phyloP scores from a whole-genome alignment of 192 early-diverging fungal genomes.

The Coemansia sp. region DNA sequence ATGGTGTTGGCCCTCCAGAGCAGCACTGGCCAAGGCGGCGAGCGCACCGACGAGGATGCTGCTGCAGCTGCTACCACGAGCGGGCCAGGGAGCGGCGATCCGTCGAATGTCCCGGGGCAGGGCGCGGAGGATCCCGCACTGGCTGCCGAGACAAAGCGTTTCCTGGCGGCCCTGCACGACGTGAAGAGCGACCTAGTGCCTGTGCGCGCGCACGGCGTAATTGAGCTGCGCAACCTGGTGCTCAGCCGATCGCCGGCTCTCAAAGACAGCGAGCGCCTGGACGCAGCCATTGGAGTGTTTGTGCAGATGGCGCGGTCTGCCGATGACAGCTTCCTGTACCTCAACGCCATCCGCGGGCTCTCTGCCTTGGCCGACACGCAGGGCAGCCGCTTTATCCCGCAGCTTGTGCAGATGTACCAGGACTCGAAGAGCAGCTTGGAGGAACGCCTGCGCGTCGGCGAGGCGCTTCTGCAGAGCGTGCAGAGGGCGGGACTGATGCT shows the following conservation, averaged over 20 bases:
- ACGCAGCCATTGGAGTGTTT: slow-evolving; percentile 71
- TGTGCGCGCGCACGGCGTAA: slow-evolving; percentile 83
- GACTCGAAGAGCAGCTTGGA: slow-evolving; percentile 52
- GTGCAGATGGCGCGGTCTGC: slow-evolving; percentile 69
- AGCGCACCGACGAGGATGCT: no score
- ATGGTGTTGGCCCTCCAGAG: slow-evolving; percentile 37
- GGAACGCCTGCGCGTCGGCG: slow-evolving; percentile 75
- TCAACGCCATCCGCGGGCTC: slow-evolving; percentile 88
- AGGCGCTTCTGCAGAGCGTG: slow-evolving; percentile 83
- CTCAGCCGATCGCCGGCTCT: slow-evolving; percentile 61
- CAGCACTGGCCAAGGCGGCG: neutral
- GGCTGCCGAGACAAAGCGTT: slow-evolving; percentile 54
- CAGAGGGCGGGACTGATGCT: slow-evolving; percentile 76
- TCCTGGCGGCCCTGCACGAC: slow-evolving; percentile 73
- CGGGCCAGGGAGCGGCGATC: slow-evolving; percentile 3
- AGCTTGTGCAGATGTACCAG: slow-evolving; percentile 67
- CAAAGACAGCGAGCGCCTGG: slow-evolving; percentile 53
- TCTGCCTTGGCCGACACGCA: slow-evolving; percentile 79
- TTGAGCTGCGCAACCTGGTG: slow-evolving; percentile 76
- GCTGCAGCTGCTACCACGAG: no score
- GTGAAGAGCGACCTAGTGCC: slow-evolving; percentile 76
- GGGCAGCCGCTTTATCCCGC: slow-evolving; percentile 63
- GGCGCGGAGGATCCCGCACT: slow-evolving; percentile 2
- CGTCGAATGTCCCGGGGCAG: neutral
- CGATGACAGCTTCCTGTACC: slow-evolving; percentile 90